These are phyloP conservation scores for Tolypocladium paradoxum DNA, from an alignment of 2,329 filamentous ascomycete species.

Conservation along the genomic window DNA sequence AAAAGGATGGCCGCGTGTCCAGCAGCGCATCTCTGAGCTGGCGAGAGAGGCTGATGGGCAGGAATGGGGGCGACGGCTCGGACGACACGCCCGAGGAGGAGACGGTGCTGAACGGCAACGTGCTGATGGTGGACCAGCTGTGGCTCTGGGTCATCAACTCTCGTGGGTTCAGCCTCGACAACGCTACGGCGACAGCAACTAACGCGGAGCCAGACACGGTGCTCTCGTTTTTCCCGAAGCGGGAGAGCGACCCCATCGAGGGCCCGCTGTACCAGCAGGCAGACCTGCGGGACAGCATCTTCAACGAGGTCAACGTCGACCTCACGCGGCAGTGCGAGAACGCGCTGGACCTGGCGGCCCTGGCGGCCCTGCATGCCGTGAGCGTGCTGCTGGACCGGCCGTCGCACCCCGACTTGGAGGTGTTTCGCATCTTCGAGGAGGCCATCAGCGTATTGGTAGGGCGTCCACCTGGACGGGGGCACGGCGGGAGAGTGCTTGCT, in stretches of 20 bases:
- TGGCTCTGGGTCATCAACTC: slow-evolving; percentile 51
- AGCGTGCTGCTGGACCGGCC: slow-evolving; percentile 50
- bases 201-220: slow-evolving; percentile 30
- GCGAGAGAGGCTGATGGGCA: slow-evolving; percentile 11
- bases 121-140: slow-evolving; percentile 57
- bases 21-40: slow-evolving; percentile 13
- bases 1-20: slow-evolving; percentile 14
- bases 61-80: slow-evolving; percentile 6
- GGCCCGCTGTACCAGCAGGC: slow-evolving; percentile 48
- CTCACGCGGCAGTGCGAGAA: slow-evolving; percentile 52
- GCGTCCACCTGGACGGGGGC: not conserved
- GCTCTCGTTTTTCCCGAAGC: slow-evolving; percentile 43
- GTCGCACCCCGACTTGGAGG: slow-evolving; percentile 49
- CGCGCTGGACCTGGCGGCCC: slow-evolving; percentile 48
- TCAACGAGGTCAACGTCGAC: slow-evolving; percentile 56
- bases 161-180: slow-evolving; percentile 27
- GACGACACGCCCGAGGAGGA: slow-evolving; percentile 19
- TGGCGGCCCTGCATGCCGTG: slow-evolving; percentile 51
- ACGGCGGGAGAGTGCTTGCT: not conserved
- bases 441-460: slow-evolving; percentile 50
- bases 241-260: slow-evolving; percentile 43
- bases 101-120: slow-evolving; percentile 40
- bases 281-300: slow-evolving; percentile 52
- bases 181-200: not conserved
- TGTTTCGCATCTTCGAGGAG: slow-evolving; percentile 56